These are phyloP conservation scores for Ustilago xerochloae DNA, from an alignment of 1,284 basidiomycete species.

Conservation along the genomic window DNA sequence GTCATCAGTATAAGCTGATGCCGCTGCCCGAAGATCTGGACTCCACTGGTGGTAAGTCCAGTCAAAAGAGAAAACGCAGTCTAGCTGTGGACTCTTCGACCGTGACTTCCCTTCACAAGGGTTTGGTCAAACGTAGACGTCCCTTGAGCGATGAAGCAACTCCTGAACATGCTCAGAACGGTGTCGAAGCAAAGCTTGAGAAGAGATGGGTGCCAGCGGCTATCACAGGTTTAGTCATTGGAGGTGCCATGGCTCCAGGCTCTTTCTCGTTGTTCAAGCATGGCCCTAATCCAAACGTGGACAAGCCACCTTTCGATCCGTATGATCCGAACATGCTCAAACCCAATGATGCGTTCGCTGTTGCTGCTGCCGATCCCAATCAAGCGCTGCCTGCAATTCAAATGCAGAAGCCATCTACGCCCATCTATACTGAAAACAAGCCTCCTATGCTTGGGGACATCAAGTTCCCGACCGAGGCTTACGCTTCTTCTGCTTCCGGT, in stretches of 20 bases:
- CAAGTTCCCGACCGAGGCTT: conserved; percentile 1
- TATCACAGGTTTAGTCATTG: neutral
- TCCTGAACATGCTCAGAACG: neutral
- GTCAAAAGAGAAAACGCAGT: conserved; percentile 11
- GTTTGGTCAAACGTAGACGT: conserved; percentile 14
- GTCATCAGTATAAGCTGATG: conserved; percentile 3
- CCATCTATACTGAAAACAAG: neutral
- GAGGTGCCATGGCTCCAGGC: conserved; percentile 11
- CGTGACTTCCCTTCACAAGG: neutral
- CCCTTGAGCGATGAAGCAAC: neutral
- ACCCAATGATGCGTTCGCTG: conserved; percentile 19
- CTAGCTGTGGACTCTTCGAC: neutral
- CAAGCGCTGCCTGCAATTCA: conserved; percentile 1
- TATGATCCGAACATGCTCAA: conserved; percentile 34
- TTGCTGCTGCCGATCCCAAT: conserved; percentile 9
- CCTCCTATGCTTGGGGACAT: neutral
- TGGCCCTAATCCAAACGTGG: neutral
- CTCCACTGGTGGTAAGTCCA: neutral
- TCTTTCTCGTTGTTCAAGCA: neutral
- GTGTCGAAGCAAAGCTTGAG: neutral
- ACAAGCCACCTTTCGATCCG: conserved; percentile 36
- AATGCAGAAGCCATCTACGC: neutral
- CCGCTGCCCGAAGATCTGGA: conserved; percentile 16
- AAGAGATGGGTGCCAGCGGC: conserved; percentile 10
- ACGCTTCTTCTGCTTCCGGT: neutral